Percentiles rank a stretch among this genome's conserved stretches.
These are phyloP conservation scores for Entomortierella parvispora DNA, from an alignment of 192 early-diverging fungal genomes.

Conservation along the genomic window DNA sequence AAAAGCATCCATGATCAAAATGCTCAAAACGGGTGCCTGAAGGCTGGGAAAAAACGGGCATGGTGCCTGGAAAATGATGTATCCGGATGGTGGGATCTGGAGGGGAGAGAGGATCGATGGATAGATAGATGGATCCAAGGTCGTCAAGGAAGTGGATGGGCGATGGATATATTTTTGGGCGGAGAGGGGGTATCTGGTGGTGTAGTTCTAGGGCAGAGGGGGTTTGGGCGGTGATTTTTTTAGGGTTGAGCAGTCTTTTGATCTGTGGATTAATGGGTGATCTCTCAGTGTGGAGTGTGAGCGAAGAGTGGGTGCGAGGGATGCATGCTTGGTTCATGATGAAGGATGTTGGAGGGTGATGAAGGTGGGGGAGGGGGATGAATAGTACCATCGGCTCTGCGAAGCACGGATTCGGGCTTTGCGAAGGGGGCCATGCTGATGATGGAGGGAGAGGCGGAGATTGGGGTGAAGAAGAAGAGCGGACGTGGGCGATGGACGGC, in stretches of 20 bases:
- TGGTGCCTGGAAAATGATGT: background rate
- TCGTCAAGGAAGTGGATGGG: background rate
- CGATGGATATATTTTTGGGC: background rate
- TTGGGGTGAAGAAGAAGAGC: constrained; percentile 20
- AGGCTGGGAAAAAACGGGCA: background rate
- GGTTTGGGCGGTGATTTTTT: too few relatives aligned
- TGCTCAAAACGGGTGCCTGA: background rate
- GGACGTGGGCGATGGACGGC: too few relatives aligned
- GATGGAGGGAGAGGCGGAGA: constrained; percentile 17
- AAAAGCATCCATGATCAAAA: background rate
- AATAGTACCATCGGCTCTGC: constrained; percentile 52
- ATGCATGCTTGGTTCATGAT: too few relatives aligned
- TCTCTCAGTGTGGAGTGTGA: too few relatives aligned
- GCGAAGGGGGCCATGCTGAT: constrained; percentile 53
- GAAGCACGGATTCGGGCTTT: constrained; percentile 55
- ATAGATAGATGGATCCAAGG: constrained; percentile 30
- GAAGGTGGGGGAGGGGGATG: background rate
- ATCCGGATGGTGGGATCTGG: constrained; percentile 7
- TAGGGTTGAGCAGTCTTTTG: too few relatives aligned
- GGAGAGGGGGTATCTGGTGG: background rate
- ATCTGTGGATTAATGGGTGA: too few relatives aligned
- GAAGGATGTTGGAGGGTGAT: background rate
- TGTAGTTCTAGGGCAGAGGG: background rate
- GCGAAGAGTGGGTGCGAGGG: too few relatives aligned
- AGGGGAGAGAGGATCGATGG: constrained; percentile 3